These are phyloP conservation scores for Suillus discolor DNA, from an alignment of 768 basidiomycete genomes.

Conservation along the genomic window DNA sequence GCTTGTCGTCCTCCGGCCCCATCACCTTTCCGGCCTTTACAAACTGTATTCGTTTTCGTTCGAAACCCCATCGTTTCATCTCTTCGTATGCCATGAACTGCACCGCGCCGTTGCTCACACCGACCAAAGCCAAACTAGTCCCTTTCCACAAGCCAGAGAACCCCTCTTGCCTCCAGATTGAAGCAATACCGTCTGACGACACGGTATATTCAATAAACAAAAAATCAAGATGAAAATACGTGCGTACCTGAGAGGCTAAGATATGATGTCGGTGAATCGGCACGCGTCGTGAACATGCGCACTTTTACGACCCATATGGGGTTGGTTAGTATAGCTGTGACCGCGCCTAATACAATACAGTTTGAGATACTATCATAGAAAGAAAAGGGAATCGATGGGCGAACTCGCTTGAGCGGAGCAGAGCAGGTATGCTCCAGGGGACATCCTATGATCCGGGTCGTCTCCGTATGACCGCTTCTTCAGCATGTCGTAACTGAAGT, in stretches of 20 bases:
- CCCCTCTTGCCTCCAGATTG: slow-evolving; percentile 76
- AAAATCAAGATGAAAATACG: background rate
- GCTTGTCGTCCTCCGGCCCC: slow-evolving; percentile 77
- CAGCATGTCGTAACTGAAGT: slow-evolving; percentile 84
- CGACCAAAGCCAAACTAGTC: slow-evolving; percentile 84
- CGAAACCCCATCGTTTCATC: slow-evolving; percentile 89
- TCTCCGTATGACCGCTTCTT: slow-evolving; percentile 77
- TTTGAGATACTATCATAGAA: slow-evolving; percentile 17
- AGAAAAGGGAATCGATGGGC: slow-evolving; percentile 39
- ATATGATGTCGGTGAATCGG: slow-evolving; percentile 72
- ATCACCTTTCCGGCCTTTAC: slow-evolving; percentile 63
- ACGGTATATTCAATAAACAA: background rate
- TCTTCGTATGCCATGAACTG: slow-evolving; percentile 98
- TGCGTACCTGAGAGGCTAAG: slow-evolving; percentile 71
- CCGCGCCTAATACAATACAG: slow-evolving; percentile 63
- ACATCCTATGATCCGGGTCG: slow-evolving; percentile 65
- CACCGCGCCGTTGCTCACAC: slow-evolving; percentile 91
- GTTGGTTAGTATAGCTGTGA: slow-evolving; percentile 93
- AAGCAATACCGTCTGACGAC: slow-evolving; percentile 65
- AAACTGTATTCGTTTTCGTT: slow-evolving; percentile 68
- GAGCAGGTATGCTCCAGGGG: slow-evolving; percentile 78
- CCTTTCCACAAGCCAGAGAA: slow-evolving; percentile 82
- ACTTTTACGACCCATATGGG: slow-evolving; percentile 98
- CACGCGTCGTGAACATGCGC: slow-evolving; percentile 87
- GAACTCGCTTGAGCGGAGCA: slow-evolving; percentile 96